Conservation (phyloP, 306 rosid genomes). For the Erythrophleum fordii region DNA sequence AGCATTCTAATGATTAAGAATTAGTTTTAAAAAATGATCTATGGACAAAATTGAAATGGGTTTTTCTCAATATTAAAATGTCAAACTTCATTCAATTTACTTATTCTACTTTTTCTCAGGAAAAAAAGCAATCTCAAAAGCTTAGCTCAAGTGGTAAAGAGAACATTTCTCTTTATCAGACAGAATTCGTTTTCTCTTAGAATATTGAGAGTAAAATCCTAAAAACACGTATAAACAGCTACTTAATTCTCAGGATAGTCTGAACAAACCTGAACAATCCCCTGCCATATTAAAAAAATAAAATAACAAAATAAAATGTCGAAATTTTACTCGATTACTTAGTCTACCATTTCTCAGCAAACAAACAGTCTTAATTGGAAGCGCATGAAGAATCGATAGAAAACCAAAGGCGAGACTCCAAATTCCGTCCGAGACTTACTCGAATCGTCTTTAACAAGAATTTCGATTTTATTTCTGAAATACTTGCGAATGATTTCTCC, state of each 20-base stretch:
- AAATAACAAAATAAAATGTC: neutral
- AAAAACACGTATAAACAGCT: neutral
- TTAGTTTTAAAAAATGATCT: neutral
- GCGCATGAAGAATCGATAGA: neutral
- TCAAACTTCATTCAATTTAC: neutral
- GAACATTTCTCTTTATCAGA: neutral
- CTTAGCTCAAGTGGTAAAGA: neutral
- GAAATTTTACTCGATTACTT: neutral
- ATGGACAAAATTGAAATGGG: neutral
- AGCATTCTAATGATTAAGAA: neutral
- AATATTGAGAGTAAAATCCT: neutral
- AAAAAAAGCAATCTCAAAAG: neutral
- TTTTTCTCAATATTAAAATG: neutral
- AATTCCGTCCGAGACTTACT: neutral
- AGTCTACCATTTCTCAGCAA: neutral
- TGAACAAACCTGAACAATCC: too few relatives aligned
- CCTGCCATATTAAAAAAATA: neutral
- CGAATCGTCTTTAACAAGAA: slow-evolving; percentile 20
- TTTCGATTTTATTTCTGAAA: slow-evolving; percentile 61
- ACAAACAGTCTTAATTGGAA: slow-evolving; percentile 10
- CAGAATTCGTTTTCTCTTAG: neutral
- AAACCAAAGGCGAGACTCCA: neutral
- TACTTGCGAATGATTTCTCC: slow-evolving; percentile 78
- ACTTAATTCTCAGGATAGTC: too few relatives aligned
- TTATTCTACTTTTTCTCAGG: neutral